phyloP scores from a whole-genome alignment of 306 rosid genomes.

The Parietaria judaica region DNA sequence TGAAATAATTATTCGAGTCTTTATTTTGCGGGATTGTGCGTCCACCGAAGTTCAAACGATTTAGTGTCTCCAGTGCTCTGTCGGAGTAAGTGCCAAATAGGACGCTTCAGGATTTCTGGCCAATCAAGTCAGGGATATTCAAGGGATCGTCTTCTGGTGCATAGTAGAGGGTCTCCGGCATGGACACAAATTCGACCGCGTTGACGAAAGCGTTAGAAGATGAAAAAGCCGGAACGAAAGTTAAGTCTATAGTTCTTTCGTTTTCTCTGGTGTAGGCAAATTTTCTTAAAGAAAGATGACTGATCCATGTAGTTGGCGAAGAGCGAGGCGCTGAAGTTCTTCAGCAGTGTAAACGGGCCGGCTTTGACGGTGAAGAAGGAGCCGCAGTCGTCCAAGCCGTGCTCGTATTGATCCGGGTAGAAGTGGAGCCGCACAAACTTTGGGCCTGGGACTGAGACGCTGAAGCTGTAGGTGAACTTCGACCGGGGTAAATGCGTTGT shows the following conservation, averaged over 20 bases:
- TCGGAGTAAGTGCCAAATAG: neutral
- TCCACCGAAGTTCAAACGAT: neutral
- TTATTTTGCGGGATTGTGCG: neutral
- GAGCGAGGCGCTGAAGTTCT: slow-evolving; percentile 37
- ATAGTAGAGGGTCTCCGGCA: slow-evolving; percentile 1
- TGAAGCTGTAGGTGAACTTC: slow-evolving; percentile 38
- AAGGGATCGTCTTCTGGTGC: neutral
- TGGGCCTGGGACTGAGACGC: slow-evolving; percentile 30
- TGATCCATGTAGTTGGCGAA: neutral
- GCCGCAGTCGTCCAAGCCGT: neutral
- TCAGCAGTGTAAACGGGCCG: slow-evolving; percentile 34
- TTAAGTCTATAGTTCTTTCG: neutral
- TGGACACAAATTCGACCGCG: slow-evolving; percentile 1
- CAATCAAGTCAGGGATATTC: neutral
- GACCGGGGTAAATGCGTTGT: slow-evolving; percentile 19
- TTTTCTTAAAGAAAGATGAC: neutral
- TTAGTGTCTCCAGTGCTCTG: neutral
- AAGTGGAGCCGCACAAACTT: slow-evolving; percentile 45
- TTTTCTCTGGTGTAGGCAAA: neutral
- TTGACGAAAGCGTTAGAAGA: slow-evolving; percentile 4
- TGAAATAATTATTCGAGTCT: too few relatives aligned
- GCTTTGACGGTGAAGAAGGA: slow-evolving; percentile 44
- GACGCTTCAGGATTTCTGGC: too few relatives aligned
- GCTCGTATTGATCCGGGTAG: slow-evolving; percentile 23
- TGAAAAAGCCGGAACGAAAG: neutral